These are phyloP conservation scores for Saccharomycopsis hybrid DNA, from an alignment of 1,139 yeast genomes.

Conservation along the genomic window DNA sequence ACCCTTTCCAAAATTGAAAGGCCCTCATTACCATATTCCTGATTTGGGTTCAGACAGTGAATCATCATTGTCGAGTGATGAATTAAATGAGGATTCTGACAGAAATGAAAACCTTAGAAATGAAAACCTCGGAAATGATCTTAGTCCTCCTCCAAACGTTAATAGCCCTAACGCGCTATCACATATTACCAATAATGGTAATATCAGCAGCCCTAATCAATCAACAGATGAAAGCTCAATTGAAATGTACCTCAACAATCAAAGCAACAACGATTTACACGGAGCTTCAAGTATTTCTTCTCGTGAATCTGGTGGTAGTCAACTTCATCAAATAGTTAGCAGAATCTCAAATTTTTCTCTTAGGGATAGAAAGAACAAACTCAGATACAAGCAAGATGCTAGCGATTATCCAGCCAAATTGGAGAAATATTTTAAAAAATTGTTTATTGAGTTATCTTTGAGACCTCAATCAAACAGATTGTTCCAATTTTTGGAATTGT, in stretches of 20 bases:
- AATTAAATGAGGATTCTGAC: conserved; percentile 15
- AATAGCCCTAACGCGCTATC: background rate
- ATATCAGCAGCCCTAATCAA: background rate
- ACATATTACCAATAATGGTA: background rate
- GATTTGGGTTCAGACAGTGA: conserved; percentile 1
- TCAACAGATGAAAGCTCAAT: background rate
- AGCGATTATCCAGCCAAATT: conserved; percentile 28
- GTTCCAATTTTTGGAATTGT: conserved; percentile 81
- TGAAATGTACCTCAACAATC: background rate
- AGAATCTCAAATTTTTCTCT: conserved; percentile 2
- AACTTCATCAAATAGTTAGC: conserved; percentile 3
- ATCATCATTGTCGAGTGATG: conserved; percentile 2
- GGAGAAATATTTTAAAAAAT: conserved; percentile 56
- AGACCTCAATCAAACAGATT: conserved; percentile 77
- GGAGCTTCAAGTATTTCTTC: background rate
- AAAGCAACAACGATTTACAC: background rate
- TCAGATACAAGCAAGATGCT: background rate
- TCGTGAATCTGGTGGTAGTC: conserved; percentile 15
- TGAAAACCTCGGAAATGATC: background rate
- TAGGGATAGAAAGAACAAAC: background rate
- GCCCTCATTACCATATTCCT: conserved; percentile 6
- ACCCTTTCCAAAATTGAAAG: conserved; percentile 32
- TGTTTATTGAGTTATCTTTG: conserved; percentile 54
- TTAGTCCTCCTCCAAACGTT: background rate
- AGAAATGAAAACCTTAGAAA: conserved; percentile 6